Evolutionary conservation across 306 rosid species (phyloP), one percentile per base, ranked within the genome.

Genomic region (Cucurbita ficifolia): DNA sequence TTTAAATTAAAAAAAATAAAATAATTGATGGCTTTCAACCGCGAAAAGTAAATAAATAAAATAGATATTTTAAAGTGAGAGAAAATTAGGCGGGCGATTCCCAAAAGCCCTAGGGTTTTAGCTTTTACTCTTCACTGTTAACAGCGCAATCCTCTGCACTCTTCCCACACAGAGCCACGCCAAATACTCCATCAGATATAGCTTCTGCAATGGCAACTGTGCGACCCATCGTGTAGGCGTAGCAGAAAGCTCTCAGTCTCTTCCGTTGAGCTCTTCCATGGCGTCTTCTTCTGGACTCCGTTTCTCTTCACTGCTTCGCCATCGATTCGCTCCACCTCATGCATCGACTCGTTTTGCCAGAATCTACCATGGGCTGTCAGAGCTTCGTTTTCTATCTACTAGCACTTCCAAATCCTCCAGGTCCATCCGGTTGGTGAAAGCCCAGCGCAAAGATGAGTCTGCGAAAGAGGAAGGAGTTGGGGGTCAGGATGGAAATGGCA

Each of bases 281-380:
- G 83, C 96, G 36, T 77, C 85, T 38, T 75, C 96, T 42, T 82
- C 96, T 24, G 84, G 87, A 5, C 85, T 89, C 59, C 86, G 96
- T 33, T 61, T 85, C 43, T 85, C 96, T 56, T 75, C 87, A 19
- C 7, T 85, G 70, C 83, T 91, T 83, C 82, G 91, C 59, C 75
- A 40, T 76, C 87, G 77, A 43, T 68, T 86, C 69, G 75, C 84
- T 6, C 78, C 76, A 38, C 60, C 78, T 13, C 4, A 38, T 63
- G 12, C 71, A 60, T 77, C 85, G 18, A 13, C 83, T n/a, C 80
- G 74, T 36, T 62, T 82, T 29, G 19, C 77, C 19, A 17, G 74
- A 49, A 78, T 82, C 76, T 84, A 70, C 75, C 86, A 29, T 35
- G 14, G 45, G 55, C 43, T 87, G 11, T 55, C 84, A 4, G 81